Evolutionary conservation across 2,329 filamentous ascomycete species (phyloP), one percentile per base, ranked within the genome.

Genomic region (Acrodontium crateriforme): DNA sequence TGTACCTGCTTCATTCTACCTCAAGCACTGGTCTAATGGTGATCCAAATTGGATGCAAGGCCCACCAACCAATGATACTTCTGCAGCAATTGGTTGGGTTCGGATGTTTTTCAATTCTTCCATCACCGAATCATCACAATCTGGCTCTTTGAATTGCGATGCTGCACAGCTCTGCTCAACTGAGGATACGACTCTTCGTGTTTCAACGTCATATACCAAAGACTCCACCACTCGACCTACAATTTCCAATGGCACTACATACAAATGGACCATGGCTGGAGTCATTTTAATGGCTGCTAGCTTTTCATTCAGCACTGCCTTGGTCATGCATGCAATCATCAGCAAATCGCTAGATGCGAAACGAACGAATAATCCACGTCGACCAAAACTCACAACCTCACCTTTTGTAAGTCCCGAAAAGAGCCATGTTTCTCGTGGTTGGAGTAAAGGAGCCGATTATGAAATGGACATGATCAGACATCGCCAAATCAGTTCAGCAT

Each of bases 61-160:
- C 4, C 62, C 62, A 9, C 60, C 62, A 2, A 25, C 21, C 10
- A 48, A 47, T 12, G 44, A 40, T n/a, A 54, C 58, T 2, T 40
- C 47, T 12, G 62, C 61, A 4, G 56, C 56, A 14, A 40, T 65
- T 17, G 56, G 49, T 6, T 65, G 59, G 56, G 51, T 58, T 7
- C 53, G 61, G n/a, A 45, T 59, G 16, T 65, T 65, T 39, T 65
- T 65, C 52, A 65, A 65, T 36, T 60, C 59, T 1, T 62, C 61
- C 2, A 37, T 50, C 6, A 57, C 51, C 43, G 58, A 46, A 6
- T 29, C 41, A 7, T 30, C 35, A 7, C 36, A 46, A 9, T 25
- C 42, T 16, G 24, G 16, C 18, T 29, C 19, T 38, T 32, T 23
- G 28, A 39, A 23, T 24, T 36, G 28, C 27, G 29, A 28, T 40